phyloP scores from a whole-genome alignment of 2,329 filamentous ascomycete species.

The Fulvia fulva region DNA sequence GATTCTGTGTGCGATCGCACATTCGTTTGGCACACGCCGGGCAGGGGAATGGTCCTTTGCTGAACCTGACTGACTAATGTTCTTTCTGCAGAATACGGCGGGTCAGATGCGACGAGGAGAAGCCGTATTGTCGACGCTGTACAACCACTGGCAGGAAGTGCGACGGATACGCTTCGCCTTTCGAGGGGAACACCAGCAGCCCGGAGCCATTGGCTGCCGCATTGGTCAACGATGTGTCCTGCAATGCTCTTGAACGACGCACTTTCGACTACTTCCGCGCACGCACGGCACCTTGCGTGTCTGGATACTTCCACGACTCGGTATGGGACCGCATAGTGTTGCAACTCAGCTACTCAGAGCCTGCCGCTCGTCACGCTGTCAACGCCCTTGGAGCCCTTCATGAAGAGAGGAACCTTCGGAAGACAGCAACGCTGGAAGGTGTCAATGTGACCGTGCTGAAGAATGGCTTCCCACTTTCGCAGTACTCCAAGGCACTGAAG shows the following conservation, averaged over 20 bases:
- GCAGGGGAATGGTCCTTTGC: neutral
- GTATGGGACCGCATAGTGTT: conserved; percentile 31
- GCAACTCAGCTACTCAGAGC: conserved; percentile 30
- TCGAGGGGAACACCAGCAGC: conserved; percentile 8
- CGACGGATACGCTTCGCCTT: conserved; percentile 47
- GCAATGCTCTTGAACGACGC: conserved; percentile 26
- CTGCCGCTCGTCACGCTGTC: conserved; percentile 32
- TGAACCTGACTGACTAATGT: neutral
- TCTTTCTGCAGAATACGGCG: conserved; percentile 46
- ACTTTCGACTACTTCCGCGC: conserved; percentile 31
- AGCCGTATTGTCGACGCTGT: conserved; percentile 52
- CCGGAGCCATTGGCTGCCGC: conserved; percentile 17
- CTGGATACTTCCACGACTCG: conserved; percentile 31
- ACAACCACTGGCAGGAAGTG: conserved; percentile 54
- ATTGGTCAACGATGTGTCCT: conserved; percentile 21
- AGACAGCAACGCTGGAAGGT: conserved; percentile 12
- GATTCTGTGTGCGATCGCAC: neutral
- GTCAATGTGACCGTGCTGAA: conserved; percentile 21
- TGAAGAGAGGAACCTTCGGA: conserved; percentile 25
- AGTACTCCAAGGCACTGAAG: conserved; percentile 33
- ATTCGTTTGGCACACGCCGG: neutral
- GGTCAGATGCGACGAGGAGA: conserved; percentile 56
- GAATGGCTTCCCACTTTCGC: conserved; percentile 26
- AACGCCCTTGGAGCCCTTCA: conserved; percentile 32
- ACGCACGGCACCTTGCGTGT: conserved; percentile 25